phyloP scores from a whole-genome alignment of 306 rosid genomes.

The Castanea sativa region DNA sequence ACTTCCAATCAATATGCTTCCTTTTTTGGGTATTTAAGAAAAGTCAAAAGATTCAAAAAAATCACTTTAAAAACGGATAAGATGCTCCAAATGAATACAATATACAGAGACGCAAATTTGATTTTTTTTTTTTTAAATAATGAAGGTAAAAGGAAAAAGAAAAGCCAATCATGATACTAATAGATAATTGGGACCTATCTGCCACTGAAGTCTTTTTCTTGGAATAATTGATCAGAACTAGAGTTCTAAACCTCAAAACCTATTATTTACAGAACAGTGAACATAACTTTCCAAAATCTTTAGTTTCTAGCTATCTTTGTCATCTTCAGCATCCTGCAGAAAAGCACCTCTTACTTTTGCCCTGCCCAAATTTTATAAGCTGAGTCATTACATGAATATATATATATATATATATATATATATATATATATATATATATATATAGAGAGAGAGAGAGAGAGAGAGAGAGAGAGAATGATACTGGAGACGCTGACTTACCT shows the following conservation, averaged over 20 bases:
- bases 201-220: not conserved
- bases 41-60: not conserved
- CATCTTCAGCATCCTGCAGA: slow-evolving; percentile 56
- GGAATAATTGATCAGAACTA: not conserved
- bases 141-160: not conserved
- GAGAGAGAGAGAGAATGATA: not conserved
- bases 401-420: not conserved
- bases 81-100: not conserved
- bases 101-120: too few relatives aligned
- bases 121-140: not conserved
- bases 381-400: slow-evolving; percentile 3
- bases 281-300: not conserved
- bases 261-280: slow-evolving; percentile 4
- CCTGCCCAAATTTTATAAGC: slow-evolving; percentile 40
- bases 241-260: not conserved
- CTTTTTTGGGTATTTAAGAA: not conserved
- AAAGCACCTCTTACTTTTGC: slow-evolving; percentile 73
- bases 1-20: not conserved
- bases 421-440: not conserved
- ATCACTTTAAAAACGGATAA: not conserved
- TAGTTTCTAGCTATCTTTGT: slow-evolving; percentile 25
- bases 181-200: not conserved
- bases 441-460: not conserved
- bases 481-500: slow-evolving; percentile 35
- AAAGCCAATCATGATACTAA: not conserved